phyloP scores from a whole-genome alignment of 495 filamentous ascomycete genomes.

The Penicillium crystallinum region DNA sequence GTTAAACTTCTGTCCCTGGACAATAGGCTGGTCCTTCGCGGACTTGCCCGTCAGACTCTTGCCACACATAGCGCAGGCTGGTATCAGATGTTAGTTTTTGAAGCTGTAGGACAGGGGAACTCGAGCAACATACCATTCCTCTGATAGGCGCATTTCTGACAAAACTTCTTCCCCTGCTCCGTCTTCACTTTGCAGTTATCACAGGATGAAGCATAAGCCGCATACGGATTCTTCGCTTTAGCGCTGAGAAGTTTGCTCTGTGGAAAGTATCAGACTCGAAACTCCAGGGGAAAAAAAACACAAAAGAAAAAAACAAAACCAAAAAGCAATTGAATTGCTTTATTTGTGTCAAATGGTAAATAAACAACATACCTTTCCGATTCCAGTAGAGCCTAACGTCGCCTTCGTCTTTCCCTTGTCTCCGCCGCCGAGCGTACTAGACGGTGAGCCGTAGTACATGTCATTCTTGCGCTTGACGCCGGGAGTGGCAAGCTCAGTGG shows the following conservation, averaged over 20 bases:
- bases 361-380: slow-evolving; percentile 28
- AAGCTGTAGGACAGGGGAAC: not conserved
- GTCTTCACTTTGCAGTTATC: slow-evolving; percentile 61
- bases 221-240: slow-evolving; percentile 64
- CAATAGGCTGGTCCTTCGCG: slow-evolving; percentile 45
- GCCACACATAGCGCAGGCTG: slow-evolving; percentile 64
- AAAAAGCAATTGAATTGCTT: too few species aligned
- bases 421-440: slow-evolving; percentile 47
- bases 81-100: slow-evolving; percentile 9
- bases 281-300: too few species aligned
- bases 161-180: slow-evolving; percentile 56
- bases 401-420: slow-evolving; percentile 45
- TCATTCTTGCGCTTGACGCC: slow-evolving; percentile 67
- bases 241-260: slow-evolving; percentile 66
- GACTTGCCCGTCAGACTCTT: slow-evolving; percentile 49
- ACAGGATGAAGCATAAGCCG: slow-evolving; percentile 59
- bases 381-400: slow-evolving; percentile 34
- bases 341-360: too few species aligned
- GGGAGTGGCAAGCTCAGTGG: slow-evolving; percentile 61
- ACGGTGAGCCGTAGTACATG: slow-evolving; percentile 64
- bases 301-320: too few species aligned
- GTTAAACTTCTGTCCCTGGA: slow-evolving; percentile 62
- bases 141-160: slow-evolving; percentile 64
- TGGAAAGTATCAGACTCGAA: not conserved
- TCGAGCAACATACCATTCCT: slow-evolving; percentile 46